Evolutionary conservation across 2,329 filamentous ascomycete genomes (phyloP), one percentile per base, ranked within the genome.

Genomic region (Fusarium armeniacum): DNA sequence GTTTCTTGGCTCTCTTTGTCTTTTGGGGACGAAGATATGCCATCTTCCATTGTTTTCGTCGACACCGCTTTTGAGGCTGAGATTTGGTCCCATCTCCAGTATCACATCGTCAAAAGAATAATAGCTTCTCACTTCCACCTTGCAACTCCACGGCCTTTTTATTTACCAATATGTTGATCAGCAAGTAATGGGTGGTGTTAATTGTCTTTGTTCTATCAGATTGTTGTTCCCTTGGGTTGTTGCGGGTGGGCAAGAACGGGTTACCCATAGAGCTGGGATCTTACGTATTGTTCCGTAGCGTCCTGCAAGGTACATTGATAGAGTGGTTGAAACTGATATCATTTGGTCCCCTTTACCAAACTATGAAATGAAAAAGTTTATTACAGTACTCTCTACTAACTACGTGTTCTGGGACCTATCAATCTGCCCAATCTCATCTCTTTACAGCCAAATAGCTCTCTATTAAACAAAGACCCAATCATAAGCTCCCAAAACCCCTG

Each of bases 31-130:
- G 6, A n/a, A 32, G n/a, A 15, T 15, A n/a, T 26, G 10, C 33
- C 32, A 20, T 24, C 6, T 15, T 8, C 6, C 22, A 65, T 60
- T 60, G 61, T 44, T 43, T 43, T 38, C 36, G 13, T 40, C 26
- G 8, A 43, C 41, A 24, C 46, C 54, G 54, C 46, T 38, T 30
- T 7, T 33, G 41, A 30, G 54, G 36, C 61, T 65, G 54, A 40
- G 30, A 4, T 35, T 35, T 28, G 3, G 16, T n/a, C 20, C 20
- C 33, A n/a, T 20, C 6, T 40, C 18, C 15, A 49, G 12, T 30
- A 18, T 26, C 12, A n/a, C 40, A n/a, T 24, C 13, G 20, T 4
- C 5, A 8, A 10, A 20, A 24, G 54, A 65, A 60, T 54, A 65
- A 65, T 54, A 8, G 47, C 13, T n/a, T 52, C 41, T 30, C n/a